Evolutionary conservation across 2,329 filamentous ascomycete species (phyloP).

Genomic region (Talaromyces piceae): DNA sequence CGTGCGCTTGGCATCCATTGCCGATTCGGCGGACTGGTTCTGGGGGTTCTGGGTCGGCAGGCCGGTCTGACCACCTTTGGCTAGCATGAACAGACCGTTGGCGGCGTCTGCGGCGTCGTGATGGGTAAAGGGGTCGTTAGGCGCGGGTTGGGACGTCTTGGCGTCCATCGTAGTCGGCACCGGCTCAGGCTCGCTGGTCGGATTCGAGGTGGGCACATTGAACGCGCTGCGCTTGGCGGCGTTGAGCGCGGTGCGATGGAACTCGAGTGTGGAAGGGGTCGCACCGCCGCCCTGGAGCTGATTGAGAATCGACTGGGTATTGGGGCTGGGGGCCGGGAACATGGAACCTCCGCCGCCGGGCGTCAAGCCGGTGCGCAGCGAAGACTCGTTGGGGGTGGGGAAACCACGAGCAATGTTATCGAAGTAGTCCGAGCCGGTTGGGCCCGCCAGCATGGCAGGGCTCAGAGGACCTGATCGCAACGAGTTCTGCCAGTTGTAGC

Average conservation of each 20-base stretch:
- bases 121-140: constrained; percentile 66
- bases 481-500: constrained; percentile 76
- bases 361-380: constrained; percentile 80
- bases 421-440: constrained; percentile 71
- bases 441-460: constrained; percentile 93
- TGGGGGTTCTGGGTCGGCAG: constrained; percentile 43
- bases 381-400: constrained; percentile 94
- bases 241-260: constrained; percentile 84
- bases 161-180: constrained; percentile 23
- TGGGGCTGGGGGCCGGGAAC: constrained; percentile 88
- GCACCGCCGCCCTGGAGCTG: constrained; percentile 72
- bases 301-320: constrained; percentile 73
- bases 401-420: constrained; percentile 78
- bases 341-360: constrained; percentile 94
- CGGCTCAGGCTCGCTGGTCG: constrained; percentile 28
- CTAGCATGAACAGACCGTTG: constrained; percentile 86
- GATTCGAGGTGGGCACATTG: constrained; percentile 36
- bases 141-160: constrained; percentile 39
- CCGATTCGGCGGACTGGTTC: constrained; percentile 31
- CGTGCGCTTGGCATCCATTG: constrained; percentile 33
- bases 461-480: constrained; percentile 87
- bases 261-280: constrained; percentile 86
- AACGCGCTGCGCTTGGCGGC: constrained; percentile 57
- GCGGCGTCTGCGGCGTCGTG: constrained; percentile 90
- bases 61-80: constrained; percentile 54